Base-by-base conservation (phyloP, 371 early-diverging fungal species). In the Amoeboaphelidium protococcarum region DNA sequence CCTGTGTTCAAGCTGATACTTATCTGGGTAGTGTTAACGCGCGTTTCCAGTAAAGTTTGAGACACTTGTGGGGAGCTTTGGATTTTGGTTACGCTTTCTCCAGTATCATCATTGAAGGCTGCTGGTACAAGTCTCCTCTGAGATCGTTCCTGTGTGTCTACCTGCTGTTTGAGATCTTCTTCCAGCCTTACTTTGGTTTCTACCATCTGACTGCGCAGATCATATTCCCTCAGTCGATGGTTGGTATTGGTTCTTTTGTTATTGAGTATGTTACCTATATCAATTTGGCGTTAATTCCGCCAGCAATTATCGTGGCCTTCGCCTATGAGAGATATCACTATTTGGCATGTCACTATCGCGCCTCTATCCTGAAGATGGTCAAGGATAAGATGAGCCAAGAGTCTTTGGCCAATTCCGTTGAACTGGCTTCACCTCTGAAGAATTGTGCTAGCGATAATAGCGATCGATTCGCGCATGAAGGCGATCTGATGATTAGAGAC, bases 1-100 rank as follows among this genome's bases (percentile, higher is more conserved):
- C 75, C 55, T 78, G 78, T 55, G 74, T 81, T 4, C 74, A 78
- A 52, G 73, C 60, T n/a, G 48, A 52, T 20, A 73, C 76, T 19
- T 71, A 68, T 42, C 19, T 71, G 19, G 52, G 61, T 26, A 68
- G 63, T 45, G 45, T 78, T 41, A 49, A 63, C 45, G 76, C 76
- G 26, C 68, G 80, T 22, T 74, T 66, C 60, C 61, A 67, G 13
- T 78, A 80, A 55, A 75, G 72, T 23, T 74, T 69, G 48, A 69
- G 81, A 12, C 81, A 80, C 53, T 26, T 25, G 26, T 47, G 44
- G 42, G 48, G 48, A n/a, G 22, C 26, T 6, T 16, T 22, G 44
- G 71, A 71, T 61, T 59, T 71, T 3, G 69, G 65, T 22, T 71
- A 71, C 43, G 62, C 71, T 0, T 31, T 16, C 16, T 6, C 37